Conservation (phyloP, 2,329 filamentous ascomycete species). For the Colletotrichum siamense region DNA sequence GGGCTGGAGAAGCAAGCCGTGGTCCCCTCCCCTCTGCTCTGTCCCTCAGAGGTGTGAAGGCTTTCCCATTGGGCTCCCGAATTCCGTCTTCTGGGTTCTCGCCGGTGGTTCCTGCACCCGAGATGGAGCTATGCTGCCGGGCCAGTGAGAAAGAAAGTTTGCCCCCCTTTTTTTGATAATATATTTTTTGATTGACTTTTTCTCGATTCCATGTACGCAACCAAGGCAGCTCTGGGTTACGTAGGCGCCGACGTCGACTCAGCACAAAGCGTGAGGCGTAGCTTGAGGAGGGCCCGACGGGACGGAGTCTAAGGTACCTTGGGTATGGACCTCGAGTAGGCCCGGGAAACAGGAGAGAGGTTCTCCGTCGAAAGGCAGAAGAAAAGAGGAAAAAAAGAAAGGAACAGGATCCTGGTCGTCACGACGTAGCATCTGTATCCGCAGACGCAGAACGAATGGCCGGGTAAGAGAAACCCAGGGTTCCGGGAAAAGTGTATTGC, state of each 20-base stretch:
- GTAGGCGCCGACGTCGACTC: background rate
- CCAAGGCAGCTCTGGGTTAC: background rate
- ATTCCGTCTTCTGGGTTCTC: background rate
- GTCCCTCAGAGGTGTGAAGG: background rate
- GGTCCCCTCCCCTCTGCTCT: background rate
- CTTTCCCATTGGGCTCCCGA: background rate
- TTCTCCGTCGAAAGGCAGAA: background rate
- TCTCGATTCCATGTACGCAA: background rate
- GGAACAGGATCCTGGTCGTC: background rate
- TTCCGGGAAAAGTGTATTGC: background rate
- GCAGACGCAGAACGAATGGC: background rate
- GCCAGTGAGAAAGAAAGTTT: slow-evolving; percentile 11
- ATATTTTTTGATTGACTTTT: background rate
- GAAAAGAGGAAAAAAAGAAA: background rate
- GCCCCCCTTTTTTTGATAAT: background rate
- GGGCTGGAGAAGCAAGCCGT: background rate
- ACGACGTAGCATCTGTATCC: background rate
- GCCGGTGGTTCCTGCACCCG: background rate
- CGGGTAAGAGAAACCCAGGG: slow-evolving; percentile 3
- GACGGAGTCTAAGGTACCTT: background rate
- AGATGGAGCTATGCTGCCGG: background rate
- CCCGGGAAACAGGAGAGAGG: background rate
- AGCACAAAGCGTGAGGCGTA: background rate
- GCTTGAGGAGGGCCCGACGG: background rate
- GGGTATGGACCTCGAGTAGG: background rate